Percentiles rank a stretch among this genome's conserved stretches.
Evolutionary conservation across 306 rosid species (phyloP).

Genomic region (Comarum palustre): DNA sequence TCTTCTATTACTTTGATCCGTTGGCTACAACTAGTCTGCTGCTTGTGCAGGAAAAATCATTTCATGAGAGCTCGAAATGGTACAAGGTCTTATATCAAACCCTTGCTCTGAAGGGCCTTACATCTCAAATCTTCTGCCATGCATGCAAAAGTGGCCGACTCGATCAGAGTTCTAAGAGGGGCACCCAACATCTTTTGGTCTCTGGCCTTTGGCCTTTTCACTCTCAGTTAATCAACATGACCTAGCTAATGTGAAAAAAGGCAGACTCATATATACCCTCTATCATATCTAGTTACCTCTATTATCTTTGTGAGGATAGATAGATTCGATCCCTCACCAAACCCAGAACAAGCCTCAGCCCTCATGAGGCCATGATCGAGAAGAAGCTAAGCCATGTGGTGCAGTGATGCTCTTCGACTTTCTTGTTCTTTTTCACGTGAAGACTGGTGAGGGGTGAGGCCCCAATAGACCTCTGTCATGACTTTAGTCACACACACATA

Average conservation of each 20-base stretch:
- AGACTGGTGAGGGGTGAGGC: neutral
- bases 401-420: constrained; percentile 11
- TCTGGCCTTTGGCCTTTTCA: neutral
- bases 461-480: neutral
- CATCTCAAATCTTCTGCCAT: constrained; percentile 5
- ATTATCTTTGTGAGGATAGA: neutral
- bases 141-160: neutral
- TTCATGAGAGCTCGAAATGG: neutral
- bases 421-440: constrained; percentile 14
- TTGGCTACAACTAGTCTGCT: neutral
- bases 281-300: too few relatives aligned
- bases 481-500: neutral
- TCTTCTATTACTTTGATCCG: neutral
- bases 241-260: too few relatives aligned
- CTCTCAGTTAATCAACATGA: neutral
- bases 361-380: neutral
- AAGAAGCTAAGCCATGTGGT: constrained; percentile 10
- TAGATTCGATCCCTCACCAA: neutral
- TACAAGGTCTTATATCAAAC: neutral
- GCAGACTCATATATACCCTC: too few relatives aligned
- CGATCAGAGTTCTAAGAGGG: neutral
- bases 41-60: neutral
- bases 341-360: neutral
- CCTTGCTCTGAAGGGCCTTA: neutral
- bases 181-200: neutral